phyloP scores from a whole-genome alignment of 2,329 filamentous ascomycete species.

The Periconia macrospinosa region DNA sequence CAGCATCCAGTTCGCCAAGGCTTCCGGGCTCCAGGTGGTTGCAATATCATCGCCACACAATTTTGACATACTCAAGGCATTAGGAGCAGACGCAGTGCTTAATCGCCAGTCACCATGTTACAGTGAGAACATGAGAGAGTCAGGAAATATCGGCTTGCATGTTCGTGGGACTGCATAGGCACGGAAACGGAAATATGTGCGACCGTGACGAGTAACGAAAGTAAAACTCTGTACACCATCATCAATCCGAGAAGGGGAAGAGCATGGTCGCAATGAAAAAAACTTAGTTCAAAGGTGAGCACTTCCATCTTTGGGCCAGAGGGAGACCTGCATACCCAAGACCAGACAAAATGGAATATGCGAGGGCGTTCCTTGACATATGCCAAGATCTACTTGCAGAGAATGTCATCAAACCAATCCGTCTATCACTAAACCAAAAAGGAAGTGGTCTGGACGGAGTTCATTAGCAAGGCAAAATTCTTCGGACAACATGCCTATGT shows the following conservation, averaged over 20 bases:
- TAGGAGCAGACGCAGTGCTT: slow-evolving; percentile 50
- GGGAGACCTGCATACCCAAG: no score
- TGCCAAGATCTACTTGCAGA: no score
- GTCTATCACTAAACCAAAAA: no score
- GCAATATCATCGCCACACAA: slow-evolving; percentile 15
- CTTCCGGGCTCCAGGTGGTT: not conserved
- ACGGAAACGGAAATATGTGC: not conserved
- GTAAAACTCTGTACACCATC: not conserved
- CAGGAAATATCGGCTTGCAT: slow-evolving; percentile 44
- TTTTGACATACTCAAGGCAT: slow-evolving; percentile 2
- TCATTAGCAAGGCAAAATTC: no score
- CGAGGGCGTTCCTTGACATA: no score
- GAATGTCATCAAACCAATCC: no score
- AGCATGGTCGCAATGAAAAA: not conserved
- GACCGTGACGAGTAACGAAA: not conserved
- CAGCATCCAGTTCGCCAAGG: slow-evolving; percentile 52
- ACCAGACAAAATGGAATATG: no score
- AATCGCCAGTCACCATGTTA: slow-evolving; percentile 50
- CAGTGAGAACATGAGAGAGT: slow-evolving; percentile 46
- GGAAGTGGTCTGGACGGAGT: no score
- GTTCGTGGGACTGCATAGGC: slow-evolving; percentile 21
- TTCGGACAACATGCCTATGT: no score
- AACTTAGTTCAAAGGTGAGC: slow-evolving; percentile 9
- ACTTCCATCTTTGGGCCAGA: no score
- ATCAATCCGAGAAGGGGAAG: not conserved